phyloP scores from a whole-genome alignment of 1,284 basidiomycete species.

The Rhodotorula sp. region DNA sequence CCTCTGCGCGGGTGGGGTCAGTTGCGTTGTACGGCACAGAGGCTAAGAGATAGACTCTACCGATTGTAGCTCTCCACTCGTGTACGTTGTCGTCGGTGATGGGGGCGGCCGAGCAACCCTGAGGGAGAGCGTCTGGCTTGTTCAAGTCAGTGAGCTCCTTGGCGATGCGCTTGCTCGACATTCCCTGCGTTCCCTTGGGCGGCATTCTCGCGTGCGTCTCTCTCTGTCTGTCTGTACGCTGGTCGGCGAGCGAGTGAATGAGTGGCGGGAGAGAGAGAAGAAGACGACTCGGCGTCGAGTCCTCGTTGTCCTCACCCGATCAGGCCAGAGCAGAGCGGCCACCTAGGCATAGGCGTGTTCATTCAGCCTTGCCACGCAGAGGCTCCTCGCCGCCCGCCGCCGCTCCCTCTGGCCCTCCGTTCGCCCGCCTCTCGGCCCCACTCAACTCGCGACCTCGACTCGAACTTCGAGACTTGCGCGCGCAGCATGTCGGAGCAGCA shows the following conservation, averaged over 20 bases:
- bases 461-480: no score
- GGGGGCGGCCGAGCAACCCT: conserved; percentile 51
- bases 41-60: conserved; percentile 45
- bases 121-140: conserved; percentile 58
- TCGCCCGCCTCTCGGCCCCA: no score
- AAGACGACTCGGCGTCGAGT: no score
- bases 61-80: conserved; percentile 68
- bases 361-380: no score
- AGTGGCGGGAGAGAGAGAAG: background rate
- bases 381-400: no score
- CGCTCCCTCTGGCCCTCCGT: no score
- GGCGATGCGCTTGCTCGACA: conserved; percentile 80
- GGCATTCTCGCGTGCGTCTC: conserved; percentile 6
- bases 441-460: no score
- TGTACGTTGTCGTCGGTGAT: conserved; percentile 60
- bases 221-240: background rate
- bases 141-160: conserved; percentile 79
- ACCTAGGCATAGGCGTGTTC: no score
- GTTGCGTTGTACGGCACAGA: no score
- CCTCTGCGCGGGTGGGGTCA: conserved; percentile 3
- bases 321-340: no score
- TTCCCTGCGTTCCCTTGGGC: conserved; percentile 47
- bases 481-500: no score
- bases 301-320: no score
- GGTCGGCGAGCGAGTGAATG: background rate